A percentile compares a stretch with the other conserved stretches of the same genome.
Conservation (phyloP, 129 eudicot genomes). For the Logfia minima region DNA sequence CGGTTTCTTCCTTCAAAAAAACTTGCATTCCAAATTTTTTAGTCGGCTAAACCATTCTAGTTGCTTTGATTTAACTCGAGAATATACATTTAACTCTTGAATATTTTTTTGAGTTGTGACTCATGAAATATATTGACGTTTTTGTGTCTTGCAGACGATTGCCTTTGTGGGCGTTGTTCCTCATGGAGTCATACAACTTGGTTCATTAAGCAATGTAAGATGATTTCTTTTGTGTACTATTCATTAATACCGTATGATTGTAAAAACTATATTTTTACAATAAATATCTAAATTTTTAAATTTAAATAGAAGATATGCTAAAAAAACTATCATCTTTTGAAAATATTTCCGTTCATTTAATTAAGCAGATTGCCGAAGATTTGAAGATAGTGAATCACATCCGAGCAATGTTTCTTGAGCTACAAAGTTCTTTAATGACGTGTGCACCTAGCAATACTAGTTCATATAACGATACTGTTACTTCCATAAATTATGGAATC, state of each 20-base stretch:
- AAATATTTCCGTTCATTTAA: background rate
- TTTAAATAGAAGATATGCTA: background rate
- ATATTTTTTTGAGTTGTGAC: background rate
- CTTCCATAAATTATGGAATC: slow-evolving; percentile 26
- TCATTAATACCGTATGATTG: background rate
- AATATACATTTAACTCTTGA: background rate
- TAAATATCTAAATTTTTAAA: background rate
- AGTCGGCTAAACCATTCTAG: background rate
- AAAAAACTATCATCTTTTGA: background rate
- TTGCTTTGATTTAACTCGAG: background rate
- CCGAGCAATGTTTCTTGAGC: slow-evolving; percentile 45
- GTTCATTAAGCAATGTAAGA: slow-evolving; percentile 71
- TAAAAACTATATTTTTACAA: background rate
- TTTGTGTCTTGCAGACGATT: slow-evolving; percentile 65
- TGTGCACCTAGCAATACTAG: slow-evolving; percentile 25
- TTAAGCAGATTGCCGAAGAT: slow-evolving; percentile 64
- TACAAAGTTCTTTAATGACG: slow-evolving; percentile 46
- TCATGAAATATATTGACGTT: background rate
- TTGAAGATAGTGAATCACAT: slow-evolving; percentile 59
- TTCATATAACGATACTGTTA: slow-evolving; percentile 30
- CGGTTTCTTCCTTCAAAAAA: no score
- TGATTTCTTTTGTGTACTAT: background rate
- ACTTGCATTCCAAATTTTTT: no score
- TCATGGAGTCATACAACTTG: slow-evolving; percentile 91
- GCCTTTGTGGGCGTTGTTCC: slow-evolving; percentile 78